Percentiles rank a stretch among this genome's conserved stretches.
Evolutionary conservation across 192 early-diverging fungal genomes (phyloP).

Genomic region (Entophlyctis luteolus): DNA sequence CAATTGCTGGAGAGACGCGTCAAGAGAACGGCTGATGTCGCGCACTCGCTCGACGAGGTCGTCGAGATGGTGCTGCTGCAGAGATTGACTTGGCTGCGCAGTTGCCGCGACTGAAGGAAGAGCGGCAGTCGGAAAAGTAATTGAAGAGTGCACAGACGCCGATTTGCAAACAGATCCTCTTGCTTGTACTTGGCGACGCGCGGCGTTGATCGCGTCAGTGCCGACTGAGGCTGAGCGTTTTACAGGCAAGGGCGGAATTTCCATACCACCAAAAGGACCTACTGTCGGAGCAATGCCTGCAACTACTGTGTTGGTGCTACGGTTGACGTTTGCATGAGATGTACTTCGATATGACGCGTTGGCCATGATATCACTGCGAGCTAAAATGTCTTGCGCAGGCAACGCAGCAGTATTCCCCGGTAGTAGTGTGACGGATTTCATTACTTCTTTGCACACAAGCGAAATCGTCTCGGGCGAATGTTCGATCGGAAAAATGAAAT

Average conservation of each 20-base stretch:
- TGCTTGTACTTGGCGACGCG: no score
- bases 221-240: no score
- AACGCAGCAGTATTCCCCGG: background rate
- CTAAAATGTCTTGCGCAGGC: no score
- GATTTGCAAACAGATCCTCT: no score
- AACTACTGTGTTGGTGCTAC: no score
- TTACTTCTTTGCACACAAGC: background rate
- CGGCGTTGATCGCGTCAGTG: no score
- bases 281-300: no score
- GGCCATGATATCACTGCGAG: no score
- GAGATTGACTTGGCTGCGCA: background rate
- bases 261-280: no score
- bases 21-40: background rate
- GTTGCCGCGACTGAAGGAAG: background rate
- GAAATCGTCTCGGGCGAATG: background rate
- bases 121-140: background rate
- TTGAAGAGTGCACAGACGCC: background rate
- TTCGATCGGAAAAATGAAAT: background rate
- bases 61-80: background rate
- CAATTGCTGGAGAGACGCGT: background rate
- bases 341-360: no score
- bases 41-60: background rate
- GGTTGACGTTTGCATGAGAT: no score
- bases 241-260: no score
- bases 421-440: background rate